Evolutionary conservation across 2,329 filamentous ascomycete species (phyloP).

Genomic region (Xylaria sp.): DNA sequence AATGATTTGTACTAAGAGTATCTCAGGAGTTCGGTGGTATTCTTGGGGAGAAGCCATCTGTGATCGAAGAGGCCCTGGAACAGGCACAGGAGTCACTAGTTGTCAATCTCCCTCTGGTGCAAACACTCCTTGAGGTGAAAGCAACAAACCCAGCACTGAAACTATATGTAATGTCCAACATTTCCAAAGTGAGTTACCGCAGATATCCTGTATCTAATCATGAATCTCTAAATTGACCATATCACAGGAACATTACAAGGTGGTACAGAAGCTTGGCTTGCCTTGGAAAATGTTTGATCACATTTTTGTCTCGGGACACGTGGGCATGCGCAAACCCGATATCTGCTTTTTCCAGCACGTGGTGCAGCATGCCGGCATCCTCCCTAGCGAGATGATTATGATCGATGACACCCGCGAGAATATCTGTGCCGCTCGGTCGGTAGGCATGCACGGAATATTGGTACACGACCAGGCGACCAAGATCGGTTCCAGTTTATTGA

Average conservation of each 20-base stretch:
- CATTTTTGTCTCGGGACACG: constrained; percentile 32
- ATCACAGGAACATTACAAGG: constrained; percentile 16
- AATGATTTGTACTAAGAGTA: not conserved
- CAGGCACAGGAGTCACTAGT: constrained; percentile 12
- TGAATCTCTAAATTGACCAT: not conserved
- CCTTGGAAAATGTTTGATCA: constrained; percentile 28
- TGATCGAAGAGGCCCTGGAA: constrained; percentile 2
- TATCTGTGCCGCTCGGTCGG: constrained; percentile 41
- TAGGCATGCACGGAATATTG: constrained; percentile 12
- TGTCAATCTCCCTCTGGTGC: constrained; percentile 19
- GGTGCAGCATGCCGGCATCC: constrained; percentile 31
- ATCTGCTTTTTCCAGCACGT: constrained; percentile 41
- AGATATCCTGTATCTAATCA: not conserved
- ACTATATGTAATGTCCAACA: constrained; percentile 44
- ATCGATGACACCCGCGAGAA: constrained; percentile 41
- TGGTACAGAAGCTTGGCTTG: constrained; percentile 3
- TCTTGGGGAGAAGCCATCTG: not conserved
- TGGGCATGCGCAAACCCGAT: constrained; percentile 44
- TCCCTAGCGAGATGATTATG: constrained; percentile 36
- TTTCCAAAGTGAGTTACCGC: constrained; percentile 33
- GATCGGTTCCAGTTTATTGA: constrained; percentile 1
- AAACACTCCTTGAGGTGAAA: constrained; percentile 32
- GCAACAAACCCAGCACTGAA: constrained; percentile 29
- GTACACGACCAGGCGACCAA: constrained; percentile 5
- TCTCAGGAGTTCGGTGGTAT: constrained; percentile 5